Percentiles rank a stretch among this genome's conserved stretches.
Evolutionary conservation across 73 alveolate species (phyloP).

Genomic region (Paramecium caudatum): DNA sequence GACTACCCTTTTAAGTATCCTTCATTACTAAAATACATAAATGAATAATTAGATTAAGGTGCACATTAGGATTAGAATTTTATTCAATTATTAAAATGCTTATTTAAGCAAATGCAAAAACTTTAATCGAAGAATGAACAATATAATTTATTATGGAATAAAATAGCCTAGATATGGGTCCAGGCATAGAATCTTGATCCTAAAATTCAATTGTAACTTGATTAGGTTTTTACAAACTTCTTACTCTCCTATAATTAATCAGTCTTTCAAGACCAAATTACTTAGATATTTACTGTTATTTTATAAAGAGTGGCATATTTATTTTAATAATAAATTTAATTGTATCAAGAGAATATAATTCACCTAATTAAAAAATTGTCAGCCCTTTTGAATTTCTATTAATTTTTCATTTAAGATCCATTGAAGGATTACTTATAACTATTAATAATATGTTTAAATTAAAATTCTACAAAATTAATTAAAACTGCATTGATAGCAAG

Average conservation of each 20-base stretch:
- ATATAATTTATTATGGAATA: background rate
- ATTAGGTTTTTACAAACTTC: background rate
- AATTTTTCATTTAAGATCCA: background rate
- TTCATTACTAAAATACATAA: background rate
- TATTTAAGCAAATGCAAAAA: conserved; percentile 1
- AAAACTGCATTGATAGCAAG: background rate
- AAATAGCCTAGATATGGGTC: background rate
- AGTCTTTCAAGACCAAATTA: background rate
- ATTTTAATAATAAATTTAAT: background rate
- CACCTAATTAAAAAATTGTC: background rate
- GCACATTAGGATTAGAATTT: background rate
- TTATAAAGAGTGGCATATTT: background rate
- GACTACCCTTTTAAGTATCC: conserved; percentile 50
- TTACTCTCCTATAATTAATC: background rate
- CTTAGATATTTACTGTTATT: background rate
- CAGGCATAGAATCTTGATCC: background rate
- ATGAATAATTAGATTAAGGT: background rate
- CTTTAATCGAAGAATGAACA: background rate
- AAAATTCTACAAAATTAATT: background rate
- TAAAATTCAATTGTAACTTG: background rate
- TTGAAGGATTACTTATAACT: background rate
- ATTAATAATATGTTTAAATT: background rate
- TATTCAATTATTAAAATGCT: background rate
- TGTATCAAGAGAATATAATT: background rate
- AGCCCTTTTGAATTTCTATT: background rate